phyloP scores from a whole-genome alignment of 1,284 basidiomycete species.

The Ganoderma boninense region DNA sequence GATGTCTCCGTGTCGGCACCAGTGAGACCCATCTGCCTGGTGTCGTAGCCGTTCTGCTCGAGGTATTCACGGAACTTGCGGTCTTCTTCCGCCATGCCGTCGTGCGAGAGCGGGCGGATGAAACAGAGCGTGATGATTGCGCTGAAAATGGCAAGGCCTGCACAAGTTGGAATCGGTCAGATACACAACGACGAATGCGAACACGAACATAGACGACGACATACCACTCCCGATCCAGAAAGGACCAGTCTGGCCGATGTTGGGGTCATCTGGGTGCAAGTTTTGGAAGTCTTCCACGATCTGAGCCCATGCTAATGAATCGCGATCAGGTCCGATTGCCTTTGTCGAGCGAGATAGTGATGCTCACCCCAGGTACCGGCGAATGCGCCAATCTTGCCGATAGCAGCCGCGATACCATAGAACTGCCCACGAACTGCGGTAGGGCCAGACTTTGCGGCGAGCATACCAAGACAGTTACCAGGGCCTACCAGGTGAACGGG shows the following conservation, averaged over 20 bases:
- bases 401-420: conserved; percentile 86
- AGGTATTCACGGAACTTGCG: conserved; percentile 83
- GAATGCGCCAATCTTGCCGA: conserved; percentile 93
- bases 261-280: conserved; percentile 47
- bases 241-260: conserved; percentile 76
- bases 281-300: conserved; percentile 60
- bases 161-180: conserved; percentile 9
- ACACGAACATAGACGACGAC: conserved; percentile 23
- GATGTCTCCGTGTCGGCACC: conserved; percentile 23
- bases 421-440: conserved; percentile 89
- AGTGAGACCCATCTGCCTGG: conserved; percentile 67
- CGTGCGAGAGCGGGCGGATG: conserved; percentile 77
- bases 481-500: conserved; percentile 44
- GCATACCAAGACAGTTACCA: conserved; percentile 82
- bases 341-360: neutral
- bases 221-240: conserved; percentile 83
- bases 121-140: conserved; percentile 80
- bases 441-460: conserved; percentile 85
- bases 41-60: conserved; percentile 80
- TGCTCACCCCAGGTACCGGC: conserved; percentile 77
- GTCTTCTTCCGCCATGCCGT: conserved; percentile 87
- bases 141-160: conserved; percentile 79
- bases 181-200: no score
- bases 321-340: neutral
- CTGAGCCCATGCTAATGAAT: neutral